Evolutionary conservation across 345 rosid genomes (phyloP).

Genomic region (Syzygium grande): DNA sequence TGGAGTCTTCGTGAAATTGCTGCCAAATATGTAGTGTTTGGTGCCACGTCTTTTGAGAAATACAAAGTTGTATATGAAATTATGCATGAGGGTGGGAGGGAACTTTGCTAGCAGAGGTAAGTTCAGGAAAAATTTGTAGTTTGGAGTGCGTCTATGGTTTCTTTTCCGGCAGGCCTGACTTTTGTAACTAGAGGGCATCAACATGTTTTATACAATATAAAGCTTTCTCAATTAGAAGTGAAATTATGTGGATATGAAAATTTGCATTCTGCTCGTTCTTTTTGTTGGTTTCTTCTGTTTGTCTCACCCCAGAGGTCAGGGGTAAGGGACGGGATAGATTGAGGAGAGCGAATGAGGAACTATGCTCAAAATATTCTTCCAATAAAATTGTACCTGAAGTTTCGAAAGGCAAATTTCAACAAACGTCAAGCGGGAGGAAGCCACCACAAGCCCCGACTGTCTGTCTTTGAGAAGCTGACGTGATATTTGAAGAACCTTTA

Average conservation of each 20-base stretch:
- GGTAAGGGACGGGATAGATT: neutral
- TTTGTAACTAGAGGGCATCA: neutral
- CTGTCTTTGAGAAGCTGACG: neutral
- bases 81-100: too few relatives aligned
- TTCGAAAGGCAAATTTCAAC: neutral
- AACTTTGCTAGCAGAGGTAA: neutral
- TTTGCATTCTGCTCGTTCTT: neutral
- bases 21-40: too few relatives aligned
- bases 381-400: neutral
- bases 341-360: fast-evolving
- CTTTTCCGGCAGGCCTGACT: neutral
- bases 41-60: too few relatives aligned
- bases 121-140: neutral
- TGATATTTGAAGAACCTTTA: neutral
- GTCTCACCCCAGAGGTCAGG: neutral
- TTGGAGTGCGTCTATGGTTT: neutral
- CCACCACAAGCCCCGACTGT: neutral
- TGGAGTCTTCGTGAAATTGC: too few relatives aligned
- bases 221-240: neutral
- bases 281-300: neutral
- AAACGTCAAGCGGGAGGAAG: neutral
- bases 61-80: too few relatives aligned
- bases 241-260: conserved; percentile 2
- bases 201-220: neutral
- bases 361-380: neutral